A percentile compares a stretch with the other conserved stretches of the same genome.
These are phyloP conservation scores for Globisporangium viniferum DNA, from an alignment of 352 stramenopile species.

Conservation along the genomic window DNA sequence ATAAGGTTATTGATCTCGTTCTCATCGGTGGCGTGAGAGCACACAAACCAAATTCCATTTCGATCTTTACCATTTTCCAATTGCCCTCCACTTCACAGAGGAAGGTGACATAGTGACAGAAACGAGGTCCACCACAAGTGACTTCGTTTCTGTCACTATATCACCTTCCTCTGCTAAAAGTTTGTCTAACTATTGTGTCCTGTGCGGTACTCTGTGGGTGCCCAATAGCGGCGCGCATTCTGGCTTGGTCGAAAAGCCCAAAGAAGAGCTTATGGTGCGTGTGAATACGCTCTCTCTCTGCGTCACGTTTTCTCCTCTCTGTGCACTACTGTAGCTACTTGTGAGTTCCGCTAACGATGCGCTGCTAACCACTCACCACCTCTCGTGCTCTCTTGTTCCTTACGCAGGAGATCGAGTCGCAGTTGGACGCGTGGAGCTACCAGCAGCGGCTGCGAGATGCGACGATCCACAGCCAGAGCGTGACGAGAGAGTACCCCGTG, in stretches of 20 bases:
- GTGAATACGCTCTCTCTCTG: background rate
- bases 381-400: background rate
- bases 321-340: background rate
- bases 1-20: conserved; percentile 2
- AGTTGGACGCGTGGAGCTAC: conserved; percentile 48
- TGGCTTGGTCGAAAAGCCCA: background rate
- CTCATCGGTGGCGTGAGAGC: background rate
- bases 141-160: too few species aligned
- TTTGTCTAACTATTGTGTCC: background rate
- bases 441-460: conserved; percentile 49
- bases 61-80: background rate
- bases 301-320: background rate
- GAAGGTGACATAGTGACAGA: too few species aligned
- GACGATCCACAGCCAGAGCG: conserved; percentile 37
- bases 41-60: background rate
- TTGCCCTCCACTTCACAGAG: background rate
- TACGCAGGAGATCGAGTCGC: conserved; percentile 37
- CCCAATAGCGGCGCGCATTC: background rate
- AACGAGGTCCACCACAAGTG: too few species aligned
- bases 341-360: background rate
- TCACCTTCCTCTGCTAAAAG: too few species aligned
- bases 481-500: conserved; percentile 42
- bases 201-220: background rate
- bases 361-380: background rate
- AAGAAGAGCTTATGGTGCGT: conserved; percentile 1